Base-by-base conservation (phyloP, 768 basidiomycete species). In the Chiua virens region DNA sequence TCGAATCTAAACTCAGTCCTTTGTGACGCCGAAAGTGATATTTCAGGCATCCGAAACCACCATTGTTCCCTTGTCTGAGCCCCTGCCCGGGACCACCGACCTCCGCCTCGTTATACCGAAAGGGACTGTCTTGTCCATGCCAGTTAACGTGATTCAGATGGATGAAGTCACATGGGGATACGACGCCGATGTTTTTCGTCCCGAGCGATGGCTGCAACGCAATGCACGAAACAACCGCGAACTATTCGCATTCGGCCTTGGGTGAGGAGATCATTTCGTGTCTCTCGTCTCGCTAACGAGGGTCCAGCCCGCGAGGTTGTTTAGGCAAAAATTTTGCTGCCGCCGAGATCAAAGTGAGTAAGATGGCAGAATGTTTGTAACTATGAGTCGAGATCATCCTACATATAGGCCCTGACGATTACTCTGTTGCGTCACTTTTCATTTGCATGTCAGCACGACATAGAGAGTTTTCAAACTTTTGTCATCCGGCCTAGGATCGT, bases 391-490 rank as follows among this genome's bases (percentile, higher is more conserved):
- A 54, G 25, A 48, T n/a, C 7, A 27, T 20, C 32, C 27, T 32
- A 38, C 34, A 43, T 27, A 69, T 23, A 69, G 70, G 71, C 66
- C n/a, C 68, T 83, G 46, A 70, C 75, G 25, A 64, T 79, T 21
- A 74, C 77, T 11, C 75, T 86, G 30, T 61, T 85, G 57, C 75
- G 71, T 28, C 76, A 78, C 30, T 86, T 83, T 61, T 72, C 76
- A 8, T 83, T 85, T 58, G 67, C 73, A 4, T 80, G 79, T 53
- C 62, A 71, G 20, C 58, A 71, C 44, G 71, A 82, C 32, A 83
- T 85, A 42, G 83, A 85, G 57, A 62, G 80, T 21, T 85, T 85
- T 64, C 81, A 83, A 57, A 82, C 82, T 46, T 85, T 85, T 52
- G 83, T 86, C 13, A 75, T 86, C 45, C 77, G 83, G 15, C 81